Conservation (phyloP, 257 asterid species). For the Verbena officinalis region DNA sequence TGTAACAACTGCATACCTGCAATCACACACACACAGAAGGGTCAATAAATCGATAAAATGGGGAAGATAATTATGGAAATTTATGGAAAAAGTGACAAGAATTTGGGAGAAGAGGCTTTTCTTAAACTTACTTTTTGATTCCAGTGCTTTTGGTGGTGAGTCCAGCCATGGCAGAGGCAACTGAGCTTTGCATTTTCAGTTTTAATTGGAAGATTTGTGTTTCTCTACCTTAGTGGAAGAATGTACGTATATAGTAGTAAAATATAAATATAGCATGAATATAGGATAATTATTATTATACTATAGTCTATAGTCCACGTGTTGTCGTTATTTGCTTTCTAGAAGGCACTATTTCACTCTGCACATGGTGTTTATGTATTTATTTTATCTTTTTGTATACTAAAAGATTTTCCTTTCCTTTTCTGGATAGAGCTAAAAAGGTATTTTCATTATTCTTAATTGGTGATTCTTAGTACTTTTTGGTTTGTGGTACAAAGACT, state of each 20-base stretch:
- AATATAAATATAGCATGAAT: too few species aligned
- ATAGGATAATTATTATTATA: too few species aligned
- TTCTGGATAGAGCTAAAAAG: too few species aligned
- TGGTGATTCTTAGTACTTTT: background rate
- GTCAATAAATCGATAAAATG: background rate
- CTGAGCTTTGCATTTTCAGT: too few species aligned
- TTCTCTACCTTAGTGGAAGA: background rate
- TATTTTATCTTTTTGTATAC: too few species aligned
- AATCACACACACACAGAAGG: background rate
- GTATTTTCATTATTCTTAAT: background rate
- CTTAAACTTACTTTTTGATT: constrained; percentile 26
- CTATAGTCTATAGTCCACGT: too few species aligned
- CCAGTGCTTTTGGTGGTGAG: constrained; percentile 4
- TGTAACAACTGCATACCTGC: constrained; percentile 49
- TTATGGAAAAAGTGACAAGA: background rate
- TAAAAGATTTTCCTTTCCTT: too few species aligned
- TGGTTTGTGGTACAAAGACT: background rate
- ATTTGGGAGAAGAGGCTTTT: background rate
- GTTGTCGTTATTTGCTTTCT: too few species aligned
- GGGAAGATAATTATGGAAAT: background rate
- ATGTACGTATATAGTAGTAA: too few species aligned
- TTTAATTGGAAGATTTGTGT: constrained; percentile 4
- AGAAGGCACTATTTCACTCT: background rate
- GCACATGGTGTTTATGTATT: background rate
- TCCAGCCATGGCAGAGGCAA: constrained; percentile 34